phyloP scores from a whole-genome alignment of 805 yeast species.

The Kluyveromyces starmeri region DNA sequence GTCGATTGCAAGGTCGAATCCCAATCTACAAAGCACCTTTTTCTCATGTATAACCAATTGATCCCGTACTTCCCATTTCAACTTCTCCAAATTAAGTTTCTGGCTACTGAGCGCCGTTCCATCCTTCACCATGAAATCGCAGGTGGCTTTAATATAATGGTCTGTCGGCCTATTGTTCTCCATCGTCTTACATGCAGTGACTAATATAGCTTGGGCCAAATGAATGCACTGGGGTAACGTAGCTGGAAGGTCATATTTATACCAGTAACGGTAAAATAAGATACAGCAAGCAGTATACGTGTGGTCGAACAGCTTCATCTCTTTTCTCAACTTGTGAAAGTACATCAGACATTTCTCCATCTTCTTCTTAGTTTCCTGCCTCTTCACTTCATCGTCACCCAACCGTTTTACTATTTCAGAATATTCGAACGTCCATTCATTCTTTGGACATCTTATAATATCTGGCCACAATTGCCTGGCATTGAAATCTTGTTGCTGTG shows the following conservation, averaged over 20 bases:
- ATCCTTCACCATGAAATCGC: constrained; percentile 21
- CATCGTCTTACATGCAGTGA: constrained; percentile 29
- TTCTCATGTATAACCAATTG: constrained; percentile 27
- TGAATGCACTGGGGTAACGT: constrained; percentile 24
- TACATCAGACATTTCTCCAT: constrained; percentile 30
- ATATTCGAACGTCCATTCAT: constrained; percentile 25
- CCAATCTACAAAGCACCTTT: constrained; percentile 23
- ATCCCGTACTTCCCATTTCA: constrained; percentile 31
- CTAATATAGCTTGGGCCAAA: constrained; percentile 27
- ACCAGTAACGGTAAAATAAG: constrained; percentile 30
- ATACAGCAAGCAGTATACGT: constrained; percentile 30
- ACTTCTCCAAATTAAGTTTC: constrained; percentile 25
- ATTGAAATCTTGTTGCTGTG: no score
- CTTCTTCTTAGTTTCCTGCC: constrained; percentile 21
- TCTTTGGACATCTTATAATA: constrained; percentile 24
- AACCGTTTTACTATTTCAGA: constrained; percentile 25
- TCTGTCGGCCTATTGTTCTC: constrained; percentile 31
- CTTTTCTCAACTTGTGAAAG: constrained; percentile 29
- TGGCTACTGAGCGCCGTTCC: constrained; percentile 13
- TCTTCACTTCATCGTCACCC: constrained; percentile 14
- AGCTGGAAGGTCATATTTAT: constrained; percentile 22
- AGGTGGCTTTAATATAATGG: constrained; percentile 27
- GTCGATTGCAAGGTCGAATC: constrained; percentile 27
- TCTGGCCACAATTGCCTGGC: constrained; percentile 29
- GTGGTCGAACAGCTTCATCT: constrained; percentile 27